Evolutionary conservation across 23 red algal species (phyloP), one percentile per base, ranked within the genome.

Genomic region (Gracilaria caudata): DNA sequence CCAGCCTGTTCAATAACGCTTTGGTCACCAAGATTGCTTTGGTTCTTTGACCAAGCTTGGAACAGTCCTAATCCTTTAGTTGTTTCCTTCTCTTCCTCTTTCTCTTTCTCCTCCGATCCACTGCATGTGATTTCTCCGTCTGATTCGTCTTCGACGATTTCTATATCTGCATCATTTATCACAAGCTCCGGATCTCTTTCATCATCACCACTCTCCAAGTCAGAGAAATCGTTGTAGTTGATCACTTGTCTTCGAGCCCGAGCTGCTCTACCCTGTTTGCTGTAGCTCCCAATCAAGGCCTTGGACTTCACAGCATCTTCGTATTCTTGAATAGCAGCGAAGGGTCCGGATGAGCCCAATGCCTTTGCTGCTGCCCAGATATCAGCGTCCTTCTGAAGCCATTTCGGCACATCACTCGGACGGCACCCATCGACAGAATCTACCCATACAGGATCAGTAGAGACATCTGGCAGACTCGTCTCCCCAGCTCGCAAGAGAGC

Each of bases 301-400:
- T 60, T 73, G 9, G 82, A 86, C 44, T 74, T 70, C 43, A 74
- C 34, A 3, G 68, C 68, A 40, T 86, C 65, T 56, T 86, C 82
- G 43, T 86, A 86, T 24, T 49, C 40, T 73, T 76, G 36, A 21
- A n/a, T 13, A 9, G 82, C 82, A 19, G 3, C 68, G 23, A 33
- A 38, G 25, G 64, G 64, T 38, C 64, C 82, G 16, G 39, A 33
- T 60, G 56, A 49, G 9, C 32, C 9, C 51, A 86, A 28, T 14
- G 82, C 82, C 24, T 66, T 60, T 16, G 64, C 25, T 56, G 82
- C 82, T 54, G 82, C 82, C 53, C 53, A 57, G 36, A 86, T 49
- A 55, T 86, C 68, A 37, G 82, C 82, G 33, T 86, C 82, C 1
- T 47, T 86, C 24, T 35, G 61, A 4, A 86, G 82, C 82, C 82